Conservation (phyloP, 2,329 filamentous ascomycete species). For the Aureobasidium pullulans region DNA sequence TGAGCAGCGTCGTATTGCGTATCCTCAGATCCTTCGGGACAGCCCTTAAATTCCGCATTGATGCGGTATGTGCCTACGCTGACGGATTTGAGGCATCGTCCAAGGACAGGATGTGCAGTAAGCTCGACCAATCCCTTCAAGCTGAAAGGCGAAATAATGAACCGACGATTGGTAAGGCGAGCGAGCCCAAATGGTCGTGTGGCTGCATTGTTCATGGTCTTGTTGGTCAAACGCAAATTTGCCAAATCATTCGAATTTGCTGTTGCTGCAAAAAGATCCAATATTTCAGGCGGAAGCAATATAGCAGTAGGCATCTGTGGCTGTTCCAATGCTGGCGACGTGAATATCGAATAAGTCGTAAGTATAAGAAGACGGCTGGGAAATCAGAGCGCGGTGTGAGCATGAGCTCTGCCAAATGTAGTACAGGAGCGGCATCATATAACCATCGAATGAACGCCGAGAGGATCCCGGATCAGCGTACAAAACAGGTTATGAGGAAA, state of each 20-base stretch:
- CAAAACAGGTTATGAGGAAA: too few species aligned
- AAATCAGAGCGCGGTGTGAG: too few species aligned
- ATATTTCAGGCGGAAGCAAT: background rate
- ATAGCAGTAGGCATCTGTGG: background rate
- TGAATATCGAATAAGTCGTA: too few species aligned
- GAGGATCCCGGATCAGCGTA: too few species aligned
- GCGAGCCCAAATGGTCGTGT: background rate
- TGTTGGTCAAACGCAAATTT: background rate
- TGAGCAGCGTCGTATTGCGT: background rate
- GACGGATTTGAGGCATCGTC: background rate
- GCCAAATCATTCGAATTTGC: background rate
- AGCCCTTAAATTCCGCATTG: background rate
- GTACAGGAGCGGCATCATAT: too few species aligned
- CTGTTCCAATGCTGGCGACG: background rate
- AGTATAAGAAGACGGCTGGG: too few species aligned
- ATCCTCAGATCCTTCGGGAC: background rate
- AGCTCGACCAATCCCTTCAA: background rate
- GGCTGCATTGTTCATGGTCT: background rate
- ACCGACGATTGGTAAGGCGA: background rate
- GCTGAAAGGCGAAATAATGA: background rate
- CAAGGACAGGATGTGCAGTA: background rate
- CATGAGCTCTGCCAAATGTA: too few species aligned
- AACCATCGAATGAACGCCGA: too few species aligned
- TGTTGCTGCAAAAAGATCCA: background rate
- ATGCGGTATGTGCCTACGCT: background rate